These are phyloP conservation scores for Podila horticola DNA, from an alignment of 192 early-diverging fungal genomes.

Conservation along the genomic window DNA sequence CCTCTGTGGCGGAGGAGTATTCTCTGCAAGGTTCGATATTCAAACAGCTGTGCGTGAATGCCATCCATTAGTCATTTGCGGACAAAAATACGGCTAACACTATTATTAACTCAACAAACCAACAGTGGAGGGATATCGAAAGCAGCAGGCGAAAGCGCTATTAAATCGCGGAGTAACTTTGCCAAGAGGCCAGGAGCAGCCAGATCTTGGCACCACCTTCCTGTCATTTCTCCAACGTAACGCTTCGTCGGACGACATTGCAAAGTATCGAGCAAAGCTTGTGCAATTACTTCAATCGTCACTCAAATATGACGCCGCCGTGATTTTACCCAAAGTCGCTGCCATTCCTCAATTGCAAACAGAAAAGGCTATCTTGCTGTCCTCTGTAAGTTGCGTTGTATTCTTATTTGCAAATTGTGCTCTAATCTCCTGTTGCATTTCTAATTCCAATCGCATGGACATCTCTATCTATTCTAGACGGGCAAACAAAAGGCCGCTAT, in stretches of 20 bases:
- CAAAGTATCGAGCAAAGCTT: slow-evolving; percentile 42
- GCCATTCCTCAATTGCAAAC: slow-evolving; percentile 43
- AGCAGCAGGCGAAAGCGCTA: background rate
- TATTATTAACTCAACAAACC: background rate
- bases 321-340: slow-evolving; percentile 44
- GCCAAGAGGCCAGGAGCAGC: background rate
- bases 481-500: slow-evolving; percentile 56
- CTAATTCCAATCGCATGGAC: too few species aligned
- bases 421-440: too few species aligned
- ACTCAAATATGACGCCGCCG: slow-evolving; percentile 29
- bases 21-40: slow-evolving; percentile 5
- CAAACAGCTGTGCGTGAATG: background rate
- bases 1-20: background rate
- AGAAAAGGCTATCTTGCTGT: slow-evolving; percentile 61
- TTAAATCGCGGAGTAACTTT: background rate
- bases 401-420: background rate
- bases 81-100: background rate
- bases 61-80: background rate
- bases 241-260: slow-evolving; percentile 26
- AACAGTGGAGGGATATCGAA: background rate
- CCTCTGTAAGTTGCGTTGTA: slow-evolving; percentile 49
- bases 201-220: slow-evolving; percentile 23
- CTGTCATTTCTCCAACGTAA: slow-evolving; percentile 22
- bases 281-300: slow-evolving; percentile 57
- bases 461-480: slow-evolving; percentile 35